Conservation (phyloP, 805 yeast species). For the Wickerhamiella domercqiae region DNA sequence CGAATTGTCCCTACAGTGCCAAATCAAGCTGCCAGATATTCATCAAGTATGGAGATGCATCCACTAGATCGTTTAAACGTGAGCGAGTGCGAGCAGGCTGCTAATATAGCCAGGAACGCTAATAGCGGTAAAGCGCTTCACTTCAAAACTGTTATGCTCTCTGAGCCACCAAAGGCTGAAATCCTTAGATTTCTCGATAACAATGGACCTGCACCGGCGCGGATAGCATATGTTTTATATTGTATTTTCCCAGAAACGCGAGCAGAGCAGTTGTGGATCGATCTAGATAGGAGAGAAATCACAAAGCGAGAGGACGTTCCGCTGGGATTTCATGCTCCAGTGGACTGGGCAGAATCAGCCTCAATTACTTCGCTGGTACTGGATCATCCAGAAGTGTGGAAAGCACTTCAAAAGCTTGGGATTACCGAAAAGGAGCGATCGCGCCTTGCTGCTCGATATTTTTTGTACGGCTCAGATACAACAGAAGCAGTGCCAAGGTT, state of each 20-base stretch:
- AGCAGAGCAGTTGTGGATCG: slow-evolving; percentile 60
- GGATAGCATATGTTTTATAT: slow-evolving; percentile 54
- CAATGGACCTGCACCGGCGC: slow-evolving; percentile 42
- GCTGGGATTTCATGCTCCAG: slow-evolving; percentile 52
- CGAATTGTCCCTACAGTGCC: too few relatives aligned
- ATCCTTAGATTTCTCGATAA: slow-evolving; percentile 47
- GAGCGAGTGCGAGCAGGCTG: slow-evolving; percentile 19
- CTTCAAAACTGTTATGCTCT: slow-evolving; percentile 19
- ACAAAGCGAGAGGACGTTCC: slow-evolving; percentile 41
- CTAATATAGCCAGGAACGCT: slow-evolving; percentile 13
- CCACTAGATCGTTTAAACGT: slow-evolving; percentile 23
- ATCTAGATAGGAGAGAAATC: slow-evolving; percentile 45
- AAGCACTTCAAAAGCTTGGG: slow-evolving; percentile 76
- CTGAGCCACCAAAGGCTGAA: slow-evolving; percentile 63
- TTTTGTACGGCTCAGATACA: slow-evolving; percentile 73
- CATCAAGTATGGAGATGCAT: too few relatives aligned
- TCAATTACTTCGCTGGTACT: slow-evolving; percentile 5
- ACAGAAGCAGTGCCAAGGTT: slow-evolving; percentile 27
- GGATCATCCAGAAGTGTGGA: slow-evolving; percentile 80
- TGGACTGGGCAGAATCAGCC: slow-evolving; percentile 35
- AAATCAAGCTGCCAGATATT: too few relatives aligned
- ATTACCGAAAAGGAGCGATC: slow-evolving; percentile 11
- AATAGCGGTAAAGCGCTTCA: slow-evolving; percentile 20
- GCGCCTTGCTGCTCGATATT: slow-evolving; percentile 20
- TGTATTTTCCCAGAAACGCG: slow-evolving; percentile 33